Conservation (phyloP, 345 rosid genomes). For the Kandelia obovata region DNA sequence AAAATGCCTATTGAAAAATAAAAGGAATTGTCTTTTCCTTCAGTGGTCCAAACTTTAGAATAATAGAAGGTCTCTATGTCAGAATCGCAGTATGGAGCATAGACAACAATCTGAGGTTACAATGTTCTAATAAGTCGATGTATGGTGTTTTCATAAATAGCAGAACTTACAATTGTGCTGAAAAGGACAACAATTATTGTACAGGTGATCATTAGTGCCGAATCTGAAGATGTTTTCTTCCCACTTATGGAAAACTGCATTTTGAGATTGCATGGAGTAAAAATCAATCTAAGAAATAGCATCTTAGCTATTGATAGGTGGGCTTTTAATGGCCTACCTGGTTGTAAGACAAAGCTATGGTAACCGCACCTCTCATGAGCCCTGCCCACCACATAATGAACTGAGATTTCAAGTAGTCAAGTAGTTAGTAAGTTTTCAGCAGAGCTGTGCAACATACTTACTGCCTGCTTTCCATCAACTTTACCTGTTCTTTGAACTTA, state of each 20-base stretch:
- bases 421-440: neutral
- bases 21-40: too few species aligned
- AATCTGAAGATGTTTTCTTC: constrained; percentile 7
- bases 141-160: neutral
- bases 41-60: too few species aligned
- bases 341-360: constrained; percentile 59
- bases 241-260: constrained; percentile 44
- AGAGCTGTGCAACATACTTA: constrained; percentile 5
- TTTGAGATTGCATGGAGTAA: neutral
- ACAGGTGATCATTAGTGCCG: constrained; percentile 49
- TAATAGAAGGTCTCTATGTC: too few species aligned
- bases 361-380: constrained; percentile 74
- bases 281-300: constrained; percentile 4
- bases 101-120: too few species aligned
- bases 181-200: constrained; percentile 67
- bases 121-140: too few species aligned
- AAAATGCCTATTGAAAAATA: too few species aligned
- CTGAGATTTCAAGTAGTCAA: constrained; percentile 35
- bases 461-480: neutral
- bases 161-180: constrained; percentile 53
- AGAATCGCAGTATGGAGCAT: too few species aligned
- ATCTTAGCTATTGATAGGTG: constrained; percentile 1
- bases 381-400: constrained; percentile 84
- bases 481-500: constrained; percentile 52
- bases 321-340: constrained; percentile 26